A percentile compares a stretch with the other conserved stretches of the same genome.
These are phyloP conservation scores for Spergularia bocconei DNA, from an alignment of 148 eudicot genomes.

Conservation along the genomic window DNA sequence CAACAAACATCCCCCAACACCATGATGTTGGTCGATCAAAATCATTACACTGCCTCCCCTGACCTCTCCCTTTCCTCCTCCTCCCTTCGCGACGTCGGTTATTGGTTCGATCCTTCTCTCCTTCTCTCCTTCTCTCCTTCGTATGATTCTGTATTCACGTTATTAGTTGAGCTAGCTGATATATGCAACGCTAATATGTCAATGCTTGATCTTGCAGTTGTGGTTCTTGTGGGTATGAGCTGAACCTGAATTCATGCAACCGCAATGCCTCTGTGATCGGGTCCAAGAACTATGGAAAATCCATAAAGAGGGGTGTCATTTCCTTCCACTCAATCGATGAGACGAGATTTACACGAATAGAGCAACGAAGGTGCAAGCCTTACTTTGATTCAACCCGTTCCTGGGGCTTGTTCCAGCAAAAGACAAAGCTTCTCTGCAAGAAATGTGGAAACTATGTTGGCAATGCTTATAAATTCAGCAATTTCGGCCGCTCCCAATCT, in stretches of 20 bases:
- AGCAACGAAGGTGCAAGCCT: conserved; percentile 60
- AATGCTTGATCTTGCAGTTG: conserved; percentile 46
- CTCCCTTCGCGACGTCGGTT: conserved; percentile 33
- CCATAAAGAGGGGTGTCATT: conserved; percentile 63
- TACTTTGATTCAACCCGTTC: conserved; percentile 50
- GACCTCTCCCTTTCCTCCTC: conserved; percentile 26
- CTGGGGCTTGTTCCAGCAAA: conserved; percentile 64
- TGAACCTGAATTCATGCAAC: conserved; percentile 63
- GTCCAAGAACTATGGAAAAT: conserved; percentile 65
- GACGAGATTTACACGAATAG: conserved; percentile 55
- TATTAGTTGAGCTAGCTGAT: neutral
- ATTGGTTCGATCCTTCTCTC: conserved; percentile 25
- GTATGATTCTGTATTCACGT: neutral
- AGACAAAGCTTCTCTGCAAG: conserved; percentile 61
- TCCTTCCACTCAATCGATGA: conserved; percentile 72
- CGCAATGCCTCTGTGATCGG: conserved; percentile 63
- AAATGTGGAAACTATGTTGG: conserved; percentile 74
- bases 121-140: neutral
- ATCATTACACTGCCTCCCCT: conserved; percentile 11
- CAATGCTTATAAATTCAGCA: conserved; percentile 33
- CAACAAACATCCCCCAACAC: conserved; percentile 8
- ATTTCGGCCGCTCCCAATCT: conserved; percentile 16
- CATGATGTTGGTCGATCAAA: conserved; percentile 24
- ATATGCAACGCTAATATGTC: too few species aligned
- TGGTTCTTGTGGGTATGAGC: conserved; percentile 75